Base-by-base conservation (phyloP, 805 yeast genomes). In the Candida insectorum region DNA sequence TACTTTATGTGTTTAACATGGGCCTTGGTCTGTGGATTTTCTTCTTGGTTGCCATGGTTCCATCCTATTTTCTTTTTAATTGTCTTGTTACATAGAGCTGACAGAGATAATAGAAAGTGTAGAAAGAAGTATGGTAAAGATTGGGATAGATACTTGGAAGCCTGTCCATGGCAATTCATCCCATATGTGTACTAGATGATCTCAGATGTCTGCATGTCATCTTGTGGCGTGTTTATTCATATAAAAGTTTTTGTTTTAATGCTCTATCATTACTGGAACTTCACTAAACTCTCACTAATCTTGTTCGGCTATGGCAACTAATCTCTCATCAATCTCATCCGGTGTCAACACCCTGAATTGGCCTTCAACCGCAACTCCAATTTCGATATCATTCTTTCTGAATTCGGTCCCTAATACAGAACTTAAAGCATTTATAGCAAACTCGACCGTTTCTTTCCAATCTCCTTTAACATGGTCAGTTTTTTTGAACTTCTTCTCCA, bases 291-390 rank as follows among this genome's bases (percentile, higher is more conserved):
- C n/a, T n/a, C n/a, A n/a, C 22, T 69, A 89, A 67, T 93, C 98
- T 67, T 86, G 91, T 67, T 93, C 98, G 32, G 98, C 97, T 57
- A 93, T 88, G 16, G 96, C 77, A 20, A 88, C 85, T 55, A 93
- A 72, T 54, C 97, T 75, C 65, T 87, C 96, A 60, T 93, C 98
- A 46, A 93, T 89, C 62, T 93, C 94, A 24, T 88, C 96, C 7
- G 84, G 74, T 4, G 80, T 69, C 51, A 93, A 75, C 18, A 77
- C 69, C 43, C 81, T 75, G 68, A 91, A 91, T 31, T 81, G 82
- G 25, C 69, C 78, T 22, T 62, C 75, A 3, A 84, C 70, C 17
- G 95, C 96, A 29, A 89, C 84, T 33, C 97, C 98, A 41, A 93
- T 74, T 67, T 93, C 98, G 36, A 93, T 68, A 54, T 93, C 98